A percentile compares a stretch with the other conserved stretches of the same genome.
Evolutionary conservation across 768 basidiomycete genomes (phyloP).

Genomic region (Glaciozyma antarctica): DNA sequence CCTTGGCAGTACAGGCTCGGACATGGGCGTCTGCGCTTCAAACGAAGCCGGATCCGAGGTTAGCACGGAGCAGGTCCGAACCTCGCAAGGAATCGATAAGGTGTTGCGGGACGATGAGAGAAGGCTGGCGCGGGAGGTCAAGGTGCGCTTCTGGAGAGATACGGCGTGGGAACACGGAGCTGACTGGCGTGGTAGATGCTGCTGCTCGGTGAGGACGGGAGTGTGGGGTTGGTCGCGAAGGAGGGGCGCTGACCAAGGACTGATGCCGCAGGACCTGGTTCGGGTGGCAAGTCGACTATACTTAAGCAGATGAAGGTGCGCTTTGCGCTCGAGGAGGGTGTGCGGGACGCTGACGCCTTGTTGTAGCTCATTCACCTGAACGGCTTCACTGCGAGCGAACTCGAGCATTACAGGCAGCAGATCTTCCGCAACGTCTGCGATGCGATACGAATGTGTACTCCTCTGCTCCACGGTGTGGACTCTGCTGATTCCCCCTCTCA

Average conservation of each 20-base stretch:
- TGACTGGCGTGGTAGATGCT: conserved; percentile 10
- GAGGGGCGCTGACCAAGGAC: background rate
- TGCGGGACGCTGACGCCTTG: background rate
- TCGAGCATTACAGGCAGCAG: conserved; percentile 81
- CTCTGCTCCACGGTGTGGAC: conserved; percentile 81
- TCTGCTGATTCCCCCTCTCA: conserved; percentile 32
- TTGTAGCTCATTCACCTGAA: conserved; percentile 76
- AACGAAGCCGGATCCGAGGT: background rate
- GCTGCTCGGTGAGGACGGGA: conserved; percentile 17
- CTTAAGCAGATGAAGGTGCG: conserved; percentile 34
- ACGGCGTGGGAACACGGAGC: background rate
- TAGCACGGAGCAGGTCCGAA: conserved; percentile 7
- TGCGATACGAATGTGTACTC: conserved; percentile 66
- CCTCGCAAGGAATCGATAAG: conserved; percentile 11
- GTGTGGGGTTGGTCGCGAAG: background rate
- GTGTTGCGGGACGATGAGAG: conserved; percentile 25
- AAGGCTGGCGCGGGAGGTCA: conserved; percentile 22
- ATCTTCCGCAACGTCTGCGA: conserved; percentile 85
- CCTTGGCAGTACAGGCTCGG: background rate
- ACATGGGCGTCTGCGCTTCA: background rate
- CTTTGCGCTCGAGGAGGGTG: too few relatives aligned
- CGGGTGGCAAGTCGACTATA: conserved; percentile 27
- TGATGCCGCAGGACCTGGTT: conserved; percentile 14
- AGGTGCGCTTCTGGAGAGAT: conserved; percentile 18
- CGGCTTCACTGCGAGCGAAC: conserved; percentile 69